Evolutionary conservation across 176 grass and related monocot genomes (phyloP).

Genomic region (Avena atlantica): DNA sequence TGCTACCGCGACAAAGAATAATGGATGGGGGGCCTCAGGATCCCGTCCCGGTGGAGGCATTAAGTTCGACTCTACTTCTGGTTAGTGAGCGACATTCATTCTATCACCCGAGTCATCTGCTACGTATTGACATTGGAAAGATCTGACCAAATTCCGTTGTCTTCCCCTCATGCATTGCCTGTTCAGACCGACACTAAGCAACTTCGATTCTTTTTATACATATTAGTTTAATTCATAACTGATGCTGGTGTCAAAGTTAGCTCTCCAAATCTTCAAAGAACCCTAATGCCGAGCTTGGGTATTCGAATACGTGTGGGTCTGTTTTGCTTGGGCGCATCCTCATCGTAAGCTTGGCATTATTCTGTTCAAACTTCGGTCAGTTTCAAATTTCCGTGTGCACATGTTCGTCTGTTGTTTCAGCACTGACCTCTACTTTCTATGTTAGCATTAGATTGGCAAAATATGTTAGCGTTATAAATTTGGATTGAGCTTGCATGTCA

Average conservation of each 20-base stretch:
- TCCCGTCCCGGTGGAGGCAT: slow-evolving; percentile 69
- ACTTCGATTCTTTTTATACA: neutral
- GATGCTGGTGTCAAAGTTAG: neutral
- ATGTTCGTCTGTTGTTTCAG: neutral
- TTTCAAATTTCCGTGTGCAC: neutral
- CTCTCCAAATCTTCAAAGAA: neutral
- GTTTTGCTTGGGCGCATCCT: neutral
- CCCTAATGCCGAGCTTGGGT: neutral
- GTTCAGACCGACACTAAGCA: neutral
- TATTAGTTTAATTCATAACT: neutral
- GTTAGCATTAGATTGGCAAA: neutral
- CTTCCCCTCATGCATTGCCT: neutral
- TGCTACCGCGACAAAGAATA: slow-evolving; percentile 70
- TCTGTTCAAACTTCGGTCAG: neutral
- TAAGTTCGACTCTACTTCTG: slow-evolving; percentile 79
- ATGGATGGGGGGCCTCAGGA: slow-evolving; percentile 82
- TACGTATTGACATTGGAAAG: neutral
- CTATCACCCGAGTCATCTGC: neutral
- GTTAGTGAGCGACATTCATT: slow-evolving; percentile 38
- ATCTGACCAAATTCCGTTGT: neutral
- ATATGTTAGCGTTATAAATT: neutral
- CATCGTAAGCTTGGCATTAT: neutral
- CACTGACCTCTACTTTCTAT: neutral
- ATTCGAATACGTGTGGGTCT: neutral
- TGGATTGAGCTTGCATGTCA: neutral